Percentiles rank a stretch among this genome's conserved stretches.
Evolutionary conservation across 768 basidiomycete species (phyloP).

Genomic region (Suillus luteus): DNA sequence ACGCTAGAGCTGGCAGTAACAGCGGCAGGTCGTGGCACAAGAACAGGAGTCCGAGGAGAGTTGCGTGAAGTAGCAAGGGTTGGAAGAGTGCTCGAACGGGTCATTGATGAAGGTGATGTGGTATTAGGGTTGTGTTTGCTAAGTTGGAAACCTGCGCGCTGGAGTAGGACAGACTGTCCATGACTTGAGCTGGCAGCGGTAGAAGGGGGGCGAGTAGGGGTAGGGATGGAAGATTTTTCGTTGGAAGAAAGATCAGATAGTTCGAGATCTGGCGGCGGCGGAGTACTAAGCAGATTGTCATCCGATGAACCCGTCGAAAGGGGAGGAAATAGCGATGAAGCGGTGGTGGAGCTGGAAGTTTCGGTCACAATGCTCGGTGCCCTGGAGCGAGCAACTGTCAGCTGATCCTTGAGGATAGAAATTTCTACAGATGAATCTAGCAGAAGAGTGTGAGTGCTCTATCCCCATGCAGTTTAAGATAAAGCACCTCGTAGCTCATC

Average conservation of each 20-base stretch:
- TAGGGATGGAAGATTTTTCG: constrained; percentile 40
- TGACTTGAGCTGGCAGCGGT: constrained; percentile 35
- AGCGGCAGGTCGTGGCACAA: constrained; percentile 39
- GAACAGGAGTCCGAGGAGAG: constrained; percentile 46
- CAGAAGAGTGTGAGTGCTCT: constrained; percentile 18
- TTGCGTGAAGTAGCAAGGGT: constrained; percentile 51
- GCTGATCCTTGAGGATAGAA: constrained; percentile 77
- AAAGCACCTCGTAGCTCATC: constrained; percentile 87
- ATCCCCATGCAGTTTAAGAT: constrained; percentile 7
- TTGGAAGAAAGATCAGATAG: constrained; percentile 56
- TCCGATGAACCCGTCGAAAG: constrained; percentile 35
- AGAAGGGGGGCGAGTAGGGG: constrained; percentile 37
- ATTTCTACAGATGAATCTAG: constrained; percentile 86
- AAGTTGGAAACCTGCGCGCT: constrained; percentile 52
- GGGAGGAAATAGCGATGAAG: constrained; percentile 39
- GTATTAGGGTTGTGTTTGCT: constrained; percentile 41
- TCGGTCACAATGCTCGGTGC: constrained; percentile 31
- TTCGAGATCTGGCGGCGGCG: constrained; percentile 61
- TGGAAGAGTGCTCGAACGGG: constrained; percentile 61
- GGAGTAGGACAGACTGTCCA: constrained; percentile 50
- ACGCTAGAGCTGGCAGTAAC: constrained; percentile 44
- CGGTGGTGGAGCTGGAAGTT: constrained; percentile 27
- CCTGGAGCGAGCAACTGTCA: constrained; percentile 42
- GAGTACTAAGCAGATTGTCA: constrained; percentile 60
- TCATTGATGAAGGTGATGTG: constrained; percentile 49